These are phyloP conservation scores for Plasmodium fragile DNA, from an alignment of 169 alveolate species.

Conservation along the genomic window DNA sequence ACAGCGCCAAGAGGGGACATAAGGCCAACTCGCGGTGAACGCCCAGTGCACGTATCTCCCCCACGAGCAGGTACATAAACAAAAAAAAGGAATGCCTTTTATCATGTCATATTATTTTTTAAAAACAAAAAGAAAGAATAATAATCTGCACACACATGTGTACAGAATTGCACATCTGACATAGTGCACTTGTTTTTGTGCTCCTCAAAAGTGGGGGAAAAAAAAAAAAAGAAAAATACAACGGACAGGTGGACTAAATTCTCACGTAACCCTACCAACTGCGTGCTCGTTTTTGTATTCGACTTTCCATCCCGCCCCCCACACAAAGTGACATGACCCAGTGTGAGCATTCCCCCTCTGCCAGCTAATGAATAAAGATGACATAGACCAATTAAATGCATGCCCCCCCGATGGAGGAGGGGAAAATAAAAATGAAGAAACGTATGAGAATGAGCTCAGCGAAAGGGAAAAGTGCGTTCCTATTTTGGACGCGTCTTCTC, in stretches of 20 bases:
- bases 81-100: background rate
- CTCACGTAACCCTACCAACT: background rate
- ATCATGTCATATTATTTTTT: background rate
- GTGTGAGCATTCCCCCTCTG: background rate
- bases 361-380: conserved; percentile 36
- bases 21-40: background rate
- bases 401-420: background rate
- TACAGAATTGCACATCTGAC: background rate
- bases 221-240: background rate
- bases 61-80: background rate
- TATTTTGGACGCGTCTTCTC: background rate
- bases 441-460: background rate
- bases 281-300: background rate
- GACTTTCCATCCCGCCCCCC: background rate
- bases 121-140: background rate
- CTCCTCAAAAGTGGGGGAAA: background rate
- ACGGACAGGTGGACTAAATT: background rate
- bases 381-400: background rate
- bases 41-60: background rate
- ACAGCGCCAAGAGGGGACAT: background rate
- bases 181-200: background rate
- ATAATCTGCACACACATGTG: background rate
- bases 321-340: background rate
- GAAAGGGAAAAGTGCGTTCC: background rate
- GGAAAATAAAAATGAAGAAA: background rate